These are phyloP conservation scores for Pichia sp. DNA, from an alignment of 1,139 yeast genomes.

Conservation along the genomic window DNA sequence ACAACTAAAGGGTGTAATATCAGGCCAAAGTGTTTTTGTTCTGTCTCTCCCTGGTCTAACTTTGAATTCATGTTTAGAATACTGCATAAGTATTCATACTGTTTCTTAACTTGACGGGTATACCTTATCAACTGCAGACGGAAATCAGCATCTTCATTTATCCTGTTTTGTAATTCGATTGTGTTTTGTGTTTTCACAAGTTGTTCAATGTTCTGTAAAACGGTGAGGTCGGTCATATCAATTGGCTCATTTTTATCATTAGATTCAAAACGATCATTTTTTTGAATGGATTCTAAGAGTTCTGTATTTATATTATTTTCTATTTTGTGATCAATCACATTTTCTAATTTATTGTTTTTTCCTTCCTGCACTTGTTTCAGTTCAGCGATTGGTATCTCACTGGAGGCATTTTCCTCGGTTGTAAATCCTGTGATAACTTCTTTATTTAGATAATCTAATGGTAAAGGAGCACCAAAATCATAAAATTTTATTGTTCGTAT, in stretches of 20 bases:
- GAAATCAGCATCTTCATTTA: conserved; percentile 7
- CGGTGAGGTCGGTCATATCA: neutral
- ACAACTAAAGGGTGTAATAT: no score
- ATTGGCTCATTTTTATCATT: neutral
- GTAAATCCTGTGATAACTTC: neutral
- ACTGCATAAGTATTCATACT: conserved; percentile 1
- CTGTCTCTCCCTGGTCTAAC: no score
- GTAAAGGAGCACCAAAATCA: conserved; percentile 12
- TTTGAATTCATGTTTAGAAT: neutral
- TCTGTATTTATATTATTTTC: neutral
- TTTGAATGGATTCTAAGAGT: no score
- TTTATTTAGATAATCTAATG: neutral
- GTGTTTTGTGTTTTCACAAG: neutral
- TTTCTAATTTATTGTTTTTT: neutral
- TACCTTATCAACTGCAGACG: conserved; percentile 4
- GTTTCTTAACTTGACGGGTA: conserved; percentile 1
- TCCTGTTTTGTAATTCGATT: neutral
- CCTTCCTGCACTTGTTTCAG: neutral
- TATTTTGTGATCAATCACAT: neutral
- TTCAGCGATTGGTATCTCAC: neutral
- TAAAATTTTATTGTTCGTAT: neutral
- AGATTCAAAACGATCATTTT: no score
- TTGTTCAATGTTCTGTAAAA: neutral
- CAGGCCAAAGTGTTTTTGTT: no score
- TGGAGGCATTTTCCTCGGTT: no score